Evolutionary conservation across 2,329 filamentous ascomycete genomes (phyloP), one percentile per base, ranked within the genome.

Genomic region (Pseudogymnoascus sp.): DNA sequence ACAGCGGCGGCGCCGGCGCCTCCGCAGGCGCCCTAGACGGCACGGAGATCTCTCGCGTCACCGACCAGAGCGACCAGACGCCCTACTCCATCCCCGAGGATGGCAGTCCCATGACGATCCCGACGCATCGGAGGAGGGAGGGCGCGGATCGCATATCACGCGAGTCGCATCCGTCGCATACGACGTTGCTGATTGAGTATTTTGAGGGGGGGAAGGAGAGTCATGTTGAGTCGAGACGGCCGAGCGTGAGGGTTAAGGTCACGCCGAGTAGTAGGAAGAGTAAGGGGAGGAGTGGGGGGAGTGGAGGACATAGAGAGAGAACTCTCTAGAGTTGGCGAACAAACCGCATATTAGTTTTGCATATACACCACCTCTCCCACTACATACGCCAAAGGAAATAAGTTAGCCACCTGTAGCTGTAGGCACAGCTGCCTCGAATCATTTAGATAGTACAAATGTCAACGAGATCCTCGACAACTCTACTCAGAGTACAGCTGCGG

Each of bases 41-140:
- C 45, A 86, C 86, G 70, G 88, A 90, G 76, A 74, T 90, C 69
- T 92, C 89, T 67, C 83, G 83, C 67, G 81, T 85, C 66, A 87
- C 84, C 69, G 84, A 87, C 75, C 83, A 85, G 75, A 89, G 75
- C 78, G 54, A 60, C 34, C 28, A 84, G 71, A 91, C 90, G 3
- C 87, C 88, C 63, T 93, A 90, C 77, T 92, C 89, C 39, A 83
- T 95, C 62, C 90, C 90, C 65, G 90, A 92, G 73, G 90, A 95
- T 85, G 91, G 90, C 74, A 93, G 90, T 62, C 92, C 93, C 45
- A 88, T 99, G 72, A 98, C 92, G 66, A 96, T 99, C 75, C 87
- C 89, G 74, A 96, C 93, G n/a, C n/a, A n/a, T 66, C 82, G 84
- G 71, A 87, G 85, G 75, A 31, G 28, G 70, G 78, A 81, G 67